phyloP scores from a whole-genome alignment of 352 stramenopile species.

The Blastocystis sp. region DNA sequence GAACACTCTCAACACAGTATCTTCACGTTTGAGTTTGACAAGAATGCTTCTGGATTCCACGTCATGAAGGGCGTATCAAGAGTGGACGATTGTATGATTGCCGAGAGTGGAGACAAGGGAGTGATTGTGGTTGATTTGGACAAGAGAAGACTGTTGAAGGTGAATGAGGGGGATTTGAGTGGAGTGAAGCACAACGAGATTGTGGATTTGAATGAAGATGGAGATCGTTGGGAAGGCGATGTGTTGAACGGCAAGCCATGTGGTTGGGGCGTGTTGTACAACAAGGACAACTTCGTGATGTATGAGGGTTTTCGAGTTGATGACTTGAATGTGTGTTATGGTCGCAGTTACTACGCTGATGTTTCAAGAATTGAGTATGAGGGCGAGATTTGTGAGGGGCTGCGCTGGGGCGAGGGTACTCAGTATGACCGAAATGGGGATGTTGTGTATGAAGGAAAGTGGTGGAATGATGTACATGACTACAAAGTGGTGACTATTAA shows the following conservation, averaged over 20 bases:
- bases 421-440: not conserved
- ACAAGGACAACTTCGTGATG: not conserved
- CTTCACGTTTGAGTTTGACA: too few species aligned
- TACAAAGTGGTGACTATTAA: not conserved
- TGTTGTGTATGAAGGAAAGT: conserved; percentile 5
- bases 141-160: too few species aligned
- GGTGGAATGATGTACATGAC: not conserved
- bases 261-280: conserved; percentile 28
- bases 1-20: too few species aligned
- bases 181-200: not conserved
- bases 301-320: conserved; percentile 24
- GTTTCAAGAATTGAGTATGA: conserved; percentile 17
- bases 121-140: too few species aligned
- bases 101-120: too few species aligned
- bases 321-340: not conserved
- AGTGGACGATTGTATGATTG: too few species aligned
- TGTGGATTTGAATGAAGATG: conserved; percentile 19
- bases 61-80: too few species aligned
- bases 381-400: conserved; percentile 5
- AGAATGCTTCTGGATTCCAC: too few species aligned
- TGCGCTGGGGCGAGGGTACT: not conserved
- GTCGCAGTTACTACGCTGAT: conserved; percentile 4
- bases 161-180: not conserved
- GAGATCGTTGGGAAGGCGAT: conserved; percentile 43
- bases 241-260: not conserved